phyloP scores from a whole-genome alignment of 2,329 filamentous ascomycete species.

The Daldinia eschscholtzii region DNA sequence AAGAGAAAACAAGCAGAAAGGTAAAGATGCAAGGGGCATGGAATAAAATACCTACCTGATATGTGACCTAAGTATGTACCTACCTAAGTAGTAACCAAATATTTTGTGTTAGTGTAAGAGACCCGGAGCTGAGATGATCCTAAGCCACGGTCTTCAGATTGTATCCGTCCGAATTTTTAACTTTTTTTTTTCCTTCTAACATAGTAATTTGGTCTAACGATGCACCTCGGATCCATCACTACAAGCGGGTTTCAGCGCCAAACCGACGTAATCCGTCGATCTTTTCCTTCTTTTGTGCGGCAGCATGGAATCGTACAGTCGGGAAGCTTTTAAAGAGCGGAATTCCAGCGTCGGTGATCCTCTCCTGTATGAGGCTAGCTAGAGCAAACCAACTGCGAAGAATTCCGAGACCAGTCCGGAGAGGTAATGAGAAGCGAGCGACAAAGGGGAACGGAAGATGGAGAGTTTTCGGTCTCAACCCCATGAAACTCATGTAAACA shows the following conservation, averaged over 20 bases:
- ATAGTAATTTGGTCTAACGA: constrained; percentile 31
- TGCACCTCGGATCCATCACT: constrained; percentile 35
- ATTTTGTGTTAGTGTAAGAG: background rate
- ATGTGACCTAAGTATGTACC: too few species aligned
- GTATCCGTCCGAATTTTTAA: constrained; percentile 33
- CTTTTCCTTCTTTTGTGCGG: constrained; percentile 34
- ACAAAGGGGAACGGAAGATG: constrained; percentile 26
- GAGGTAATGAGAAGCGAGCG: constrained; percentile 31
- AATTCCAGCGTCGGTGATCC: constrained; percentile 37
- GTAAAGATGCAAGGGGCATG: background rate
- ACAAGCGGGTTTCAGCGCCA: constrained; percentile 36
- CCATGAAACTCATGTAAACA: constrained; percentile 30
- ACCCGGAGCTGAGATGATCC: constrained; percentile 18
- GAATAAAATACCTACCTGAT: background rate
- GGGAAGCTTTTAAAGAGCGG: constrained; percentile 26
- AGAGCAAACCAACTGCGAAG: constrained; percentile 17
- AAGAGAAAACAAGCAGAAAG: background rate
- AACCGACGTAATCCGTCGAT: constrained; percentile 40
- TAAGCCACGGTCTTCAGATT: constrained; percentile 25
- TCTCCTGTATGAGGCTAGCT: constrained; percentile 38
- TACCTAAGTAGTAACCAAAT: too few species aligned
- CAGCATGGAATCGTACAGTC: constrained; percentile 38
- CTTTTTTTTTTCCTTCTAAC: too few species aligned
- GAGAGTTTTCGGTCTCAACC: constrained; percentile 20
- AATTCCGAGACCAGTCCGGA: constrained; percentile 17